Base-by-base conservation (phyloP, 164 flowering plant genomes). In the Echeveria elegans region DNA sequence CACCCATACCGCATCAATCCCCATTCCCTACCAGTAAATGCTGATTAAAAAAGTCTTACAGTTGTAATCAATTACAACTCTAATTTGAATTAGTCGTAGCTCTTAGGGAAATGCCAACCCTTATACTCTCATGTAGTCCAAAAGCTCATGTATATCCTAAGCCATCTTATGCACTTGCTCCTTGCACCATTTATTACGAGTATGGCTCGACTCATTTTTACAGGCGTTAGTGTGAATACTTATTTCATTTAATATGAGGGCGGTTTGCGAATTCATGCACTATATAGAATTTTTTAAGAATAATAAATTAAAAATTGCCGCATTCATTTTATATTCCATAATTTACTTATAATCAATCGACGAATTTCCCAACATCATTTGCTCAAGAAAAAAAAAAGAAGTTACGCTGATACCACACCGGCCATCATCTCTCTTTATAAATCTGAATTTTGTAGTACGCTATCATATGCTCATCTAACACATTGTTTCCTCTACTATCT, bases 1-100 rank as follows among this genome's bases (percentile, higher is more conserved):
- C 61, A 56, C 61, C 61, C 61, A 56, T 28, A 56, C 14, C 19
- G 61, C 32, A 56, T 56, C n/a, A n/a, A n/a, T n/a, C n/a, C n/a
- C n/a, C n/a, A n/a, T n/a, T n/a, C 61, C 61, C 31, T 6, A 26
- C 34, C 18, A 11, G 61, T 53, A 53, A 24, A 9, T 48, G n/a
- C 56, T 24, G 16, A 53, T 56, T 16, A 12, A 19, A 56, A 56
- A 56, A 56, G 61, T 56, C 61, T 56, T 56, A 11, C 26, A 56
- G 6, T 29, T 23, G 61, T 4, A 28, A 56, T 28, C 2, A 56
- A 56, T 56, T 26, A 23, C 28, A 23, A 23, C 1, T 29, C 26
- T 52, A 23, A 52, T n/a, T n/a, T 23, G 24, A 52, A 52, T 10
- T 6, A 21, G 28, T 23, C 14, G 28, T 2, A 52, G 58, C 26